Evolutionary conservation across 2,329 filamentous ascomycete species (phyloP).

Genomic region (Pseudopithomyces chartarum): DNA sequence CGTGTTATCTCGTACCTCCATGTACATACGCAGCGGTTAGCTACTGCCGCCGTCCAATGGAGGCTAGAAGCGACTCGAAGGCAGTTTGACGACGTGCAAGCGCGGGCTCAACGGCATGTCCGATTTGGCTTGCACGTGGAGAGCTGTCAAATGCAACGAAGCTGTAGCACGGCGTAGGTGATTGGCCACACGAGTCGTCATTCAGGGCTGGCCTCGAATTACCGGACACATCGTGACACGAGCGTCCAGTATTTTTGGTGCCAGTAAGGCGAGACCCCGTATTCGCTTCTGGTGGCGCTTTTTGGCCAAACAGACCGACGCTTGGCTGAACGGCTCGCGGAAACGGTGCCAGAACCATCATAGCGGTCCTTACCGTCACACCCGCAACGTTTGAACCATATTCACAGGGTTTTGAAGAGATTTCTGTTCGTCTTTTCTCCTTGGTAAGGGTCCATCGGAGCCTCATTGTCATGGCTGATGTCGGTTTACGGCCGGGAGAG

Average conservation of each 20-base stretch:
- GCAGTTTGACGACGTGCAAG: background rate
- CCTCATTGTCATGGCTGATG: background rate
- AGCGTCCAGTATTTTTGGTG: background rate
- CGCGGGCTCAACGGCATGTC: background rate
- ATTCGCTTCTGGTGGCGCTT: slow-evolving; percentile 4
- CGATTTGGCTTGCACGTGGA: background rate
- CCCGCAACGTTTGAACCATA: background rate
- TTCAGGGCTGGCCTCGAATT: background rate
- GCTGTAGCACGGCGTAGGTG: background rate
- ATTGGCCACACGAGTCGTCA: slow-evolving; percentile 2
- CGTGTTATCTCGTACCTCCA: background rate
- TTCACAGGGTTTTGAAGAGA: background rate
- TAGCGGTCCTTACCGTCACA: background rate
- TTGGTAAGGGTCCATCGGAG: background rate
- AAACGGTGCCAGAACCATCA: background rate
- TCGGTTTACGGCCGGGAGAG: slow-evolving; percentile 11
- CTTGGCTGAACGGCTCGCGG: slow-evolving; percentile 1
- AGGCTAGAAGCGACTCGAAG: slow-evolving; percentile 3
- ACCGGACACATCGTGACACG: background rate
- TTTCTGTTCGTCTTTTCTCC: background rate
- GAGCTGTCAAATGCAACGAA: background rate
- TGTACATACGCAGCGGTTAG: background rate
- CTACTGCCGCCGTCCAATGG: background rate
- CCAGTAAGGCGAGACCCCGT: background rate
- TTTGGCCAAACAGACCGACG: slow-evolving; percentile 1